Evolutionary conservation across 352 stramenopile species (phyloP).

Genomic region (Pythium insidiosum): DNA sequence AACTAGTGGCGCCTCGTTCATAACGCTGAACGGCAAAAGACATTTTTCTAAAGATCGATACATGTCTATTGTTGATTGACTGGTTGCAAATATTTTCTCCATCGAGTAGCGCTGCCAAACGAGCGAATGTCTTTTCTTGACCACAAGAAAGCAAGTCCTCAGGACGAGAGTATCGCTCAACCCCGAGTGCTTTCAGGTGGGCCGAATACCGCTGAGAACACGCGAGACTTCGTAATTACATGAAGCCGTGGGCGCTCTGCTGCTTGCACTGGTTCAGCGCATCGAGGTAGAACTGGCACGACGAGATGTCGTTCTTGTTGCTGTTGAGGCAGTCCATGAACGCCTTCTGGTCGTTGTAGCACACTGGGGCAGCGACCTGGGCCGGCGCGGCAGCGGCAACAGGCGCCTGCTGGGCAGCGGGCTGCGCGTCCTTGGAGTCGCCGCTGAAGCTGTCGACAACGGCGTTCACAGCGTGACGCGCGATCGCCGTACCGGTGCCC

Average conservation of each 20-base stretch:
- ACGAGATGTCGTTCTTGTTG: slow-evolving; percentile 68
- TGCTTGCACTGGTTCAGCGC: slow-evolving; percentile 79
- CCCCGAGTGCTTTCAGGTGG: slow-evolving; percentile 26
- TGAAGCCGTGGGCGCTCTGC: slow-evolving; percentile 45
- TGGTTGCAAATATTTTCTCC: too few relatives aligned
- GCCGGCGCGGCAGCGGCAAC: slow-evolving; percentile 7
- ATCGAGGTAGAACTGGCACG: slow-evolving; percentile 84
- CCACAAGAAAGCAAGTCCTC: too few relatives aligned
- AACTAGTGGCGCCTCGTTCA: too few relatives aligned
- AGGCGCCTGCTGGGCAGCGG: slow-evolving; percentile 8
- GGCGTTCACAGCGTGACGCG: slow-evolving; percentile 79
- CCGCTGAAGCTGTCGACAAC: slow-evolving; percentile 58
- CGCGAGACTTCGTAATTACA: slow-evolving; percentile 20
- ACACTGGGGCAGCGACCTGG: slow-evolving; percentile 22
- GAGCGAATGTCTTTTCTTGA: too few relatives aligned
- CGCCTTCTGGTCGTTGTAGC: slow-evolving; percentile 57
- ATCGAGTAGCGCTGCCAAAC: too few relatives aligned
- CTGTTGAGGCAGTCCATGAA: slow-evolving; percentile 76
- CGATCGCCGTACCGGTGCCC: slow-evolving; percentile 93
- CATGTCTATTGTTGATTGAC: too few relatives aligned
- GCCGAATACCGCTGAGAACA: background rate
- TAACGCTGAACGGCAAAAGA: too few relatives aligned
- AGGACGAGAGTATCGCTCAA: too few relatives aligned
- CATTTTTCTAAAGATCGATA: too few relatives aligned
- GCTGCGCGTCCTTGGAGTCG: slow-evolving; percentile 29